Conservation (phyloP, 345 rosid genomes). For the Sisymbrium altissimum region DNA sequence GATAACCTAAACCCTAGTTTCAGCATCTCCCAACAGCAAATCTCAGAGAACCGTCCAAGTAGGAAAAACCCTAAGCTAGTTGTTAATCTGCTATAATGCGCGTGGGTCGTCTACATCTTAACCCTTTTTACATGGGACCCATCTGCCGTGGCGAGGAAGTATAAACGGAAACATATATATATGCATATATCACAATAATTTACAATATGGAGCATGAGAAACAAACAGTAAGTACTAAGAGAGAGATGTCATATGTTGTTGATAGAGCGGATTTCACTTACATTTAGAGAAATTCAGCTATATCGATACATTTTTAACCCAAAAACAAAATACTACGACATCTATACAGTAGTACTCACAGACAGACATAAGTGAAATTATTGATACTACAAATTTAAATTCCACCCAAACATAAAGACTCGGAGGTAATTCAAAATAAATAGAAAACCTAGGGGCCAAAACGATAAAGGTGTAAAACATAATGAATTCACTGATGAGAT, state of each 20-base stretch:
- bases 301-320: too few relatives aligned
- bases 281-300: too few relatives aligned
- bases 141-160: background rate
- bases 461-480: background rate
- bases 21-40: constrained; percentile 21
- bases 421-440: background rate
- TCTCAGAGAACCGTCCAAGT: background rate
- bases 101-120: background rate
- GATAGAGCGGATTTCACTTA: too few relatives aligned
- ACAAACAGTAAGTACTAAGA: too few relatives aligned
- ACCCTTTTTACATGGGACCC: background rate
- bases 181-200: too few relatives aligned
- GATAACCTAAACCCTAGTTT: constrained; percentile 40
- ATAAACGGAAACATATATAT: background rate
- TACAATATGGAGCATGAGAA: too few relatives aligned
- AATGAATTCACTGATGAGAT: constrained; percentile 22
- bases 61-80: background rate
- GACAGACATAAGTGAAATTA: background rate
- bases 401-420: background rate
- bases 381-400: constrained; percentile 3
- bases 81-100: constrained; percentile 6
- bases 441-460: background rate
- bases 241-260: too few relatives aligned
- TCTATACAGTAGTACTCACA: background rate
- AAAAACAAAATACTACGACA: too few relatives aligned